phyloP scores from a whole-genome alignment of 2,329 filamentous ascomycete genomes.

The Aaosphaeria arxii region DNA sequence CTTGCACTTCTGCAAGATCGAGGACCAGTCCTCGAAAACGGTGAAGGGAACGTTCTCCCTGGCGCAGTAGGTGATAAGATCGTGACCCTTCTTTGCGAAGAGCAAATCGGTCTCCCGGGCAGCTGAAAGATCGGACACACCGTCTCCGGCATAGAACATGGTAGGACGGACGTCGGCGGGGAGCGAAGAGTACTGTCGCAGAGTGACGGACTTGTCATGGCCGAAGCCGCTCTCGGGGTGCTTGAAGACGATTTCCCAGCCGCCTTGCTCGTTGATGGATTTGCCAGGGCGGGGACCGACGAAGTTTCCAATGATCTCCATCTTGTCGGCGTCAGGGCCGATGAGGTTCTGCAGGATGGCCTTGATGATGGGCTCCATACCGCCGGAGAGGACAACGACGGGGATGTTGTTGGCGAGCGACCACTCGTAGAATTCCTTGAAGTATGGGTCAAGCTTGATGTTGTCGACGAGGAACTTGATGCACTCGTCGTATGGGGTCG shows the following conservation, averaged over 20 bases:
- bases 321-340: slow-evolving; percentile 72
- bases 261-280: slow-evolving; percentile 76
- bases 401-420: slow-evolving; percentile 78
- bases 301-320: slow-evolving; percentile 89
- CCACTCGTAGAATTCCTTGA: slow-evolving; percentile 86
- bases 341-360: slow-evolving; percentile 77
- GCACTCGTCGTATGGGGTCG: slow-evolving; percentile 76
- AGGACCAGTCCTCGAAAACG: slow-evolving; percentile 79
- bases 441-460: slow-evolving; percentile 85
- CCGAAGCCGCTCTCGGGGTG: slow-evolving; percentile 81
- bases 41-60: slow-evolving; percentile 83
- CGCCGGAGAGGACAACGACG: slow-evolving; percentile 85
- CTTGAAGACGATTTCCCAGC: slow-evolving; percentile 86
- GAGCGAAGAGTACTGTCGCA: slow-evolving; percentile 79
- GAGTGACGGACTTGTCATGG: slow-evolving; percentile 94
- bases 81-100: slow-evolving; percentile 88
- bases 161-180: slow-evolving; percentile 67
- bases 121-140: slow-evolving; percentile 87
- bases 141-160: slow-evolving; percentile 93
- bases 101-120: slow-evolving; percentile 89
- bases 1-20: slow-evolving; percentile 73
- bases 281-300: slow-evolving; percentile 66
- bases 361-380: slow-evolving; percentile 89
- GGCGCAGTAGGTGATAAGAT: slow-evolving; percentile 84
- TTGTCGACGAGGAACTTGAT: slow-evolving; percentile 74